Percentiles rank a stretch among this genome's conserved stretches.
Conservation (phyloP, 306 rosid genomes). For the Dryas alaskensis region DNA sequence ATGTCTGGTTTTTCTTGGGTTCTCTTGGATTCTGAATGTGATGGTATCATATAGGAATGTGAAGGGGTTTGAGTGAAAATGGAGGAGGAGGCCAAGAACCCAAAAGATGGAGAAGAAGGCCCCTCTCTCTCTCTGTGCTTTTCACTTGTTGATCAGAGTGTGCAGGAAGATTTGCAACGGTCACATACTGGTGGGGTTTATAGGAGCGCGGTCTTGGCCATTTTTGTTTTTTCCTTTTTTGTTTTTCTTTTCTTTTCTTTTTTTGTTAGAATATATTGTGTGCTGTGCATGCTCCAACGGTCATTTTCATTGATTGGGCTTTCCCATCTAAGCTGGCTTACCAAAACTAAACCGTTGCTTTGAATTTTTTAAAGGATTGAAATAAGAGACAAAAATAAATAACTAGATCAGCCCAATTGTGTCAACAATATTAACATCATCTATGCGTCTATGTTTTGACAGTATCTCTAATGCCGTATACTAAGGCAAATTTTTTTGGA, state of each 20-base stretch:
- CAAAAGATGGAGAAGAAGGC: background rate
- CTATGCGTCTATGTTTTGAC: background rate
- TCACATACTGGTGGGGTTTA: constrained; percentile 40
- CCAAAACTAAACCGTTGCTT: constrained; percentile 30
- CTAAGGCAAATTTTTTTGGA: no score
- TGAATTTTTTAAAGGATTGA: background rate
- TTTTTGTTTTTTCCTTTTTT: background rate
- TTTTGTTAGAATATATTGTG: background rate
- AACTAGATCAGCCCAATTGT: no score
- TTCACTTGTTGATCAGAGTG: background rate
- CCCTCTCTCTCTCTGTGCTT: background rate
- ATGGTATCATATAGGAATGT: background rate
- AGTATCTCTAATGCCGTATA: no score
- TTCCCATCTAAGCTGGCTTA: constrained; percentile 9
- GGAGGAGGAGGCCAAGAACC: background rate
- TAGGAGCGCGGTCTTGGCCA: constrained; percentile 17
- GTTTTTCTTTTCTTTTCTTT: background rate
- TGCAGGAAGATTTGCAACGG: constrained; percentile 43
- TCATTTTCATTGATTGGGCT: constrained; percentile 25
- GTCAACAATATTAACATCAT: background rate
- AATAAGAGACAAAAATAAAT: no score
- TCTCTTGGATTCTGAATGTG: background rate
- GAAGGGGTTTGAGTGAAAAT: background rate
- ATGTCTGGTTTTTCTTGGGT: constrained; percentile 29
- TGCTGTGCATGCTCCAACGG: constrained; percentile 33